These are phyloP conservation scores for Ophiorrhiza pumila DNA, from an alignment of 257 asterid species.

Conservation along the genomic window DNA sequence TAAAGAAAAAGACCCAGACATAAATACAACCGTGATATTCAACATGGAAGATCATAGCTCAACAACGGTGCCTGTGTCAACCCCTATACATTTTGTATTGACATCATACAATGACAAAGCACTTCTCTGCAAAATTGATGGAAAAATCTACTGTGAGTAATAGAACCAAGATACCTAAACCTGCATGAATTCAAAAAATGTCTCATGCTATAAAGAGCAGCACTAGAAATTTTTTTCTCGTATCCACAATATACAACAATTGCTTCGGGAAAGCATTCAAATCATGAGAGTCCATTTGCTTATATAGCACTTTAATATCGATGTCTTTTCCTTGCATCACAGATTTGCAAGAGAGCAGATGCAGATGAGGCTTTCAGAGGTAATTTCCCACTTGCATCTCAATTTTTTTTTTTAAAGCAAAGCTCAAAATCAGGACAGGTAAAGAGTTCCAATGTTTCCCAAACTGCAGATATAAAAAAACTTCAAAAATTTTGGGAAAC, in stretches of 20 bases:
- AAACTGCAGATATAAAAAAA: neutral
- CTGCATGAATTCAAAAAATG: neutral
- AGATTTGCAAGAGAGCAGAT: neutral
- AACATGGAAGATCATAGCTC: conserved; percentile 25
- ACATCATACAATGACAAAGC: conserved; percentile 53
- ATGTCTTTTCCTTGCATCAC: neutral
- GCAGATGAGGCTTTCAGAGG: neutral
- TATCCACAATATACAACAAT: neutral
- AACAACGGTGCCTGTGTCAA: conserved; percentile 30
- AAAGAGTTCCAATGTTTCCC: neutral
- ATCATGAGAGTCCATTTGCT: neutral
- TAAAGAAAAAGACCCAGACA: conserved; percentile 7
- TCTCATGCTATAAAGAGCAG: neutral
- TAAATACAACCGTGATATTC: conserved; percentile 17
- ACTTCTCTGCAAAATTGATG: conserved; percentile 45
- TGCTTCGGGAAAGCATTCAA: neutral
- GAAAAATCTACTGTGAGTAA: conserved; percentile 9
- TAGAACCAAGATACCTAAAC: neutral
- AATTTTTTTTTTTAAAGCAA: neutral
- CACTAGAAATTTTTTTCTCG: neutral
- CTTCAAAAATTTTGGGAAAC: neutral
- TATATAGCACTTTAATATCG: neutral
- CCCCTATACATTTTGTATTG: conserved; percentile 32
- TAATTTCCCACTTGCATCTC: neutral
- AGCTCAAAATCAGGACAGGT: neutral